Evolutionary conservation across 2,329 filamentous ascomycete genomes (phyloP), one percentile per base, ranked within the genome.

Genomic region (Teratosphaeria nubilosa): DNA sequence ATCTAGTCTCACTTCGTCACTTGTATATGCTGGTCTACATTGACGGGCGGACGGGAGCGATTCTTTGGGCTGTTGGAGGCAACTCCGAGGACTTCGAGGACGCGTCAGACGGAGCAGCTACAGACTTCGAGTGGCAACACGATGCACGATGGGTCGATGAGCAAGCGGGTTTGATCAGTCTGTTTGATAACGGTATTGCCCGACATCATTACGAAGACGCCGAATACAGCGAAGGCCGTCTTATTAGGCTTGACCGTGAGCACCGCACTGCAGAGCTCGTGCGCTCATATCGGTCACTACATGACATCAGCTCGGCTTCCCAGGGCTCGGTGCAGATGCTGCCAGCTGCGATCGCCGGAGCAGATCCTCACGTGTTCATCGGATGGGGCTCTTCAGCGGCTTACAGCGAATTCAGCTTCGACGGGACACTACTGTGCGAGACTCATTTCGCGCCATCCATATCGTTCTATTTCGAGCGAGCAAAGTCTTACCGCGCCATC

Each of bases 341-440:
- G 0, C 50, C 34, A 14, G 10, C 6, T 22, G 74, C 77, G 2
- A 59, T 58, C n/a, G 62, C 56, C 53, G 61, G 67, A 0, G 60
- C 64, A 22, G 75, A 72, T 53, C 74, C 73, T 9, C 78, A 81
- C 62, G 76, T 77, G 4, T 70, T 85, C 27, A 75, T 85, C 27
- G 80, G 80, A 58, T 85, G 81, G 80, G 82, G 80, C 11, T 76
- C 77, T n/a, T 73, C 73, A 13, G 76, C 78, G 1, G 75, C 77
- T 0, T 76, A 75, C 58, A 79, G 75, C 13, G 80, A 83, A 63
- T 81, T 72, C 64, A 62, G 70, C 0, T 55, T 65, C 20, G 67
- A 73, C 37, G 76, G 76, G 30, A 68, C 70, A 6, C 65, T 75
- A 3, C 66, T 79, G 5, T 74, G 75, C 57, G 73, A 76, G 51